phyloP scores from a whole-genome alignment of 2,329 filamentous ascomycete species.

The Chrysoporthe deuterocubensis region DNA sequence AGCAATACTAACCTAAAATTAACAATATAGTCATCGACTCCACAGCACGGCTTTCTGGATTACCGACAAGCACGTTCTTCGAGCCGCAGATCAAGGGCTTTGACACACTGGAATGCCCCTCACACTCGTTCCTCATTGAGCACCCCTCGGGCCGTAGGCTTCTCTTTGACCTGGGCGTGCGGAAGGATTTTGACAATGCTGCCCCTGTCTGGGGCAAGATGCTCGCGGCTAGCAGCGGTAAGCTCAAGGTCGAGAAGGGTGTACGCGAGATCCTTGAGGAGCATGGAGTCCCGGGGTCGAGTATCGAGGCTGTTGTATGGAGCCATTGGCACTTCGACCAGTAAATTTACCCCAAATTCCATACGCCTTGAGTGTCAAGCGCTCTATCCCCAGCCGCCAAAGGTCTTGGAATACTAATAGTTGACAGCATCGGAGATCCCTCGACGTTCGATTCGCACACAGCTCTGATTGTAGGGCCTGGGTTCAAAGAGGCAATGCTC shows the following conservation, averaged over 20 bases:
- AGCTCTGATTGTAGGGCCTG: constrained; percentile 34
- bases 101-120: constrained; percentile 42
- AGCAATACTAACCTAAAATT: background rate
- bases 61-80: constrained; percentile 13
- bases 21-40: constrained; percentile 20
- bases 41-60: constrained; percentile 12
- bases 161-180: constrained; percentile 43
- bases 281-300: constrained; percentile 33
- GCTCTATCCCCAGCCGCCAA: too few relatives aligned
- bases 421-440: constrained; percentile 32
- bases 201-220: constrained; percentile 26
- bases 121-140: constrained; percentile 52
- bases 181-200: constrained; percentile 49
- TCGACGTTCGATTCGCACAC: constrained; percentile 34
- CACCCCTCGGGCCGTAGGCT: constrained; percentile 40
- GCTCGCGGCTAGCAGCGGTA: constrained; percentile 10
- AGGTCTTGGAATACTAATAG: background rate
- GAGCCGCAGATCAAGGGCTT: constrained; percentile 40
- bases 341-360: background rate
- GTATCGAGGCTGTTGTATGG: constrained; percentile 35
- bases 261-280: constrained; percentile 46
- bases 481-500: constrained; percentile 38
- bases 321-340: constrained; percentile 39
- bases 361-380: too few relatives aligned
- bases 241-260: constrained; percentile 46